phyloP scores from a whole-genome alignment of 1,139 yeast genomes.

The Candida pseudoviswanathii region DNA sequence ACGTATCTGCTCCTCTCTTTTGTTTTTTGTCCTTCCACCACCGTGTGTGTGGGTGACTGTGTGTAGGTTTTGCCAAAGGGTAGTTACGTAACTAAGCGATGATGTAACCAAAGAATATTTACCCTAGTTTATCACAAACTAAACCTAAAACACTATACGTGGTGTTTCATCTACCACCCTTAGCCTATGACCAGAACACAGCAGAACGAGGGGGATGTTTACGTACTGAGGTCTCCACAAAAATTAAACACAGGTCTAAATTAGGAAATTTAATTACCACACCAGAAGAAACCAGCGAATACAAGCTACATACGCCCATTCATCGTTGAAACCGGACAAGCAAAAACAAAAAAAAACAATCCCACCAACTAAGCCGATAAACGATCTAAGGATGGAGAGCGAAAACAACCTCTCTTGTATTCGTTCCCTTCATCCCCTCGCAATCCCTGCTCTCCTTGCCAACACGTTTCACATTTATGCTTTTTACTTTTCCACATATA shows the following conservation, averaged over 20 bases:
- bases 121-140: background rate
- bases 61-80: no score
- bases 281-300: background rate
- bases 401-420: background rate
- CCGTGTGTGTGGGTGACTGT: background rate
- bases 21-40: background rate
- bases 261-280: background rate
- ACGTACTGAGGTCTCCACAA: background rate
- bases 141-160: no score
- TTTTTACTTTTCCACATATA: background rate
- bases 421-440: background rate
- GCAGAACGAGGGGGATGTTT: background rate
- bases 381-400: background rate
- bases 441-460: background rate
- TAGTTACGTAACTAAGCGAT: background rate
- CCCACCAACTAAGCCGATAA: background rate
- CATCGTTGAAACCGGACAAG: background rate
- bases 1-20: no score
- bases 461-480: background rate
- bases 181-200: no score
- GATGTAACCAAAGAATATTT: background rate
- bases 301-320: background rate
- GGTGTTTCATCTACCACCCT: no score
- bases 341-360: background rate
- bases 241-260: background rate